Evolutionary conservation across 495 filamentous ascomycete species (phyloP).

Genomic region (Letharia lupina): DNA sequence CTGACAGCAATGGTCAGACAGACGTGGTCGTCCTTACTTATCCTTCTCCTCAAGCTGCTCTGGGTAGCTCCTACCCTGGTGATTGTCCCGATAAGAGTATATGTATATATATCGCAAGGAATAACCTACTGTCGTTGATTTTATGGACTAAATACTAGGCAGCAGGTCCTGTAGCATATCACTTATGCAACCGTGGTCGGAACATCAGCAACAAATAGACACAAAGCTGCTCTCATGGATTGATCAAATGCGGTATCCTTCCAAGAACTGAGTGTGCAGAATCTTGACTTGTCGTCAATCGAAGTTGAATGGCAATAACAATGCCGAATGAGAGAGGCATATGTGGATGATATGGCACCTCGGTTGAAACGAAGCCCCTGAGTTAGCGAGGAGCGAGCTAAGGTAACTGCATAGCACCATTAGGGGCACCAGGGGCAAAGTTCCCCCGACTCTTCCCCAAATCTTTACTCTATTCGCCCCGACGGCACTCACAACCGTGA

Average conservation of each 20-base stretch:
- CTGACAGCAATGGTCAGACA: too few relatives aligned
- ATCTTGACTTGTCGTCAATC: background rate
- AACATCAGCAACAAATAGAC: background rate
- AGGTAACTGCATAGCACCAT: too few relatives aligned
- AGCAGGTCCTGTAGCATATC: background rate
- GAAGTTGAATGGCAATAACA: too few relatives aligned
- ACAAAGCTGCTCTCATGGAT: background rate
- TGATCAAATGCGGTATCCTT: too few relatives aligned
- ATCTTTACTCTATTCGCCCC: background rate
- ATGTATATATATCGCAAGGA: background rate
- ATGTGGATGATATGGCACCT: too few relatives aligned
- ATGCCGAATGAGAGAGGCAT: too few relatives aligned
- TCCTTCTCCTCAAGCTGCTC: background rate
- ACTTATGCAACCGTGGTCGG: too few relatives aligned
- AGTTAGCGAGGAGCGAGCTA: too few relatives aligned
- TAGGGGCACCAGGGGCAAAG: background rate
- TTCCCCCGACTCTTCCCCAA: background rate
- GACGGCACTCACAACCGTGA: background rate
- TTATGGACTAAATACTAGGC: background rate
- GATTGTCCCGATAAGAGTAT: too few relatives aligned
- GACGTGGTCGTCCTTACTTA: background rate
- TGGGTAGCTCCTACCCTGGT: background rate
- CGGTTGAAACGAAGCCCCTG: too few relatives aligned
- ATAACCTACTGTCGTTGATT: background rate
- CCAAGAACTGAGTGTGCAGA: background rate